Conservation (phyloP, 2,329 filamentous ascomycete genomes). For the Immersiporthe knoxdaviesiana region DNA sequence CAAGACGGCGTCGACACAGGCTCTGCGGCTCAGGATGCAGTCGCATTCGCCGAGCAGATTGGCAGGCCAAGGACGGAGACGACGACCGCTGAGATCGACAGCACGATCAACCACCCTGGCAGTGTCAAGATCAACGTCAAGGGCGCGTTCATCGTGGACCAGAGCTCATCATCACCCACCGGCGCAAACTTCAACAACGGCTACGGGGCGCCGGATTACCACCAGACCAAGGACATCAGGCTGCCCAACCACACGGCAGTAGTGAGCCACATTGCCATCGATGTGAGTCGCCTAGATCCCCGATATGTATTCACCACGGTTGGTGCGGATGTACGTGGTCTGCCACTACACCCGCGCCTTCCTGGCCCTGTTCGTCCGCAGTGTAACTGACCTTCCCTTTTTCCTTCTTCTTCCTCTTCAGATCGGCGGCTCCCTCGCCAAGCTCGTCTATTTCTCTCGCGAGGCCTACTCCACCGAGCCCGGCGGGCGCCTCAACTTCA, state of each 20-base stretch:
- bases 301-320: not conserved
- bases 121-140: conserved; percentile 94
- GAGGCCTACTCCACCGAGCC: conserved; percentile 78
- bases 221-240: conserved; percentile 90
- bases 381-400: conserved; percentile 4
- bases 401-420: conserved; percentile 42
- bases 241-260: conserved; percentile 93
- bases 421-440: conserved; percentile 95
- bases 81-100: conserved; percentile 61
- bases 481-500: conserved; percentile 90
- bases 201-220: conserved; percentile 51
- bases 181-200: conserved; percentile 44
- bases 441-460: conserved; percentile 95
- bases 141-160: conserved; percentile 94
- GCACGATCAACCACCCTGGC: conserved; percentile 63
- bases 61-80: conserved; percentile 46
- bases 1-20: not conserved
- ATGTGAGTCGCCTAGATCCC: conserved; percentile 63
- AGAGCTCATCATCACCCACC: conserved; percentile 63
- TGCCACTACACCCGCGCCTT: not conserved
- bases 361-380: not conserved
- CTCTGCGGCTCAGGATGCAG: conserved; percentile 14
- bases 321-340: not conserved
- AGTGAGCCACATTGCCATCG: conserved; percentile 95
- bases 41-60: conserved; percentile 25